Evolutionary conservation across 306 rosid species (phyloP).

Genomic region (Quillaja saponaria): DNA sequence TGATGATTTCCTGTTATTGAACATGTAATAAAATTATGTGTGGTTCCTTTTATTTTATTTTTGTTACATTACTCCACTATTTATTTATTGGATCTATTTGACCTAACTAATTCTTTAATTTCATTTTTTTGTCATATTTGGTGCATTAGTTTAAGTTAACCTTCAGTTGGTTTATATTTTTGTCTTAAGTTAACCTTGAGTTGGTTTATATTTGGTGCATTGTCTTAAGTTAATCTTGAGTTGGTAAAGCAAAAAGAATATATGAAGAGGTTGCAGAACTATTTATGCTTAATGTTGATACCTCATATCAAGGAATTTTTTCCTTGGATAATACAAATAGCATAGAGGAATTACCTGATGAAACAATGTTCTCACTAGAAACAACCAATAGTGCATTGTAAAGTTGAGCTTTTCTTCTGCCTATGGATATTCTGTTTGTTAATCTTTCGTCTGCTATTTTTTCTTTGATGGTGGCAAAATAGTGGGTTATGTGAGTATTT

Average conservation of each 20-base stretch:
- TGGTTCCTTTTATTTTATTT: too few species aligned
- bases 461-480: too few species aligned
- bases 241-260: slow-evolving; percentile 25
- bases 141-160: too few species aligned
- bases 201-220: neutral
- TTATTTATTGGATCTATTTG: slow-evolving; percentile 15
- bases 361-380: slow-evolving; percentile 70
- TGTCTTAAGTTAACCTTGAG: too few species aligned
- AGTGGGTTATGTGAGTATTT: too few species aligned
- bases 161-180: too few species aligned
- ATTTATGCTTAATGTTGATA: slow-evolving; percentile 79
- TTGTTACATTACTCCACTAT: too few species aligned
- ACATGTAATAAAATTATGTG: too few species aligned
- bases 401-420: too few species aligned
- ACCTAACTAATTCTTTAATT: slow-evolving; percentile 18
- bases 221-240: slow-evolving; percentile 24
- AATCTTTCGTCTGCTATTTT: too few species aligned
- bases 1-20: too few species aligned
- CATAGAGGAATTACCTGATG: slow-evolving; percentile 80
- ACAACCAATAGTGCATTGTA: slow-evolving; percentile 44
- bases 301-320: slow-evolving; percentile 71
- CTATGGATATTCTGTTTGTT: too few species aligned
- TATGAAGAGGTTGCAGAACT: slow-evolving; percentile 67
- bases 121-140: neutral
- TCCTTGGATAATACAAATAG: slow-evolving; percentile 82